Percentiles rank a stretch among this genome's conserved stretches.
Conservation (phyloP, 225 moss, liverwort and hornwort genomes). For the Anthoceros angustus region DNA sequence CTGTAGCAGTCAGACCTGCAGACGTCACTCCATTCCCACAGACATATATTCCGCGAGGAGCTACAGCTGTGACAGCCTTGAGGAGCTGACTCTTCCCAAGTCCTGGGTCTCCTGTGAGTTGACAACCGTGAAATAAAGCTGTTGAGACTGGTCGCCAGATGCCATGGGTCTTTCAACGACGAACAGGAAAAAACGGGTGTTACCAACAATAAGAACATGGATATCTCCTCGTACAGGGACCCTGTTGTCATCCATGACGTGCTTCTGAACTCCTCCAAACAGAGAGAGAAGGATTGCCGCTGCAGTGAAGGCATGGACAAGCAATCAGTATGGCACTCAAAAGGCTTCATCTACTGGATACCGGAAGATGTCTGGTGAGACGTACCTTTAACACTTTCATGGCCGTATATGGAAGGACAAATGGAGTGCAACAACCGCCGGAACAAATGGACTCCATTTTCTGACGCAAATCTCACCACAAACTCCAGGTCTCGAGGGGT, state of each 20-base stretch:
- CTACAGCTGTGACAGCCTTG: constrained; percentile 73
- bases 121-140: not conserved
- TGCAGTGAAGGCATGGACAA: constrained; percentile 17
- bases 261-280: constrained; percentile 92
- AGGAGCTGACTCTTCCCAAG: constrained; percentile 93
- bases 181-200: not conserved
- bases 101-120: constrained; percentile 87
- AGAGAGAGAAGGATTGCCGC: constrained; percentile 85
- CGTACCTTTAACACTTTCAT: constrained; percentile 93
- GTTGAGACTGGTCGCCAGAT: not conserved
- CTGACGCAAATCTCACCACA: constrained; percentile 52
- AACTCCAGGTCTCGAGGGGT: constrained; percentile 55
- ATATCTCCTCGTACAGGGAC: constrained; percentile 94
- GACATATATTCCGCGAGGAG: constrained; percentile 85
- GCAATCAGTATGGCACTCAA: not conserved
- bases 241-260: constrained; percentile 79
- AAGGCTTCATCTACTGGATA: constrained; percentile 1
- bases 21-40: constrained; percentile 93
- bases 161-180: not conserved
- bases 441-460: constrained; percentile 58
- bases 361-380: not conserved
- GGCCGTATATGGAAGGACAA: constrained; percentile 94
- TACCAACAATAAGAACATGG: constrained; percentile 88
- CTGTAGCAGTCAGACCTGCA: constrained; percentile 94
- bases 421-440: constrained; percentile 82